Conservation (phyloP, 2,329 filamentous ascomycete species). For the Pseudopithomyces chartarum region DNA sequence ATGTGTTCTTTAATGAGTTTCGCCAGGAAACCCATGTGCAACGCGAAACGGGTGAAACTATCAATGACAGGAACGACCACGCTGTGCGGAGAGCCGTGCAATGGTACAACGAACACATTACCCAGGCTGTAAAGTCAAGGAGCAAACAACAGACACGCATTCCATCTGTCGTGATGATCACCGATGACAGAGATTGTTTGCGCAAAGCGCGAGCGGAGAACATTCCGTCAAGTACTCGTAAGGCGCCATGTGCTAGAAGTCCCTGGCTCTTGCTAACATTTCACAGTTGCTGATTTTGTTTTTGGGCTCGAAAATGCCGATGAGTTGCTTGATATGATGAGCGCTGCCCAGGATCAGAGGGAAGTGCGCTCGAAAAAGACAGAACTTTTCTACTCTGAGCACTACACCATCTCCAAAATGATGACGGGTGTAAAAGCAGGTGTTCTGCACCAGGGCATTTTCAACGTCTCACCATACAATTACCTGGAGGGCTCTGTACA, state of each 20-base stretch:
- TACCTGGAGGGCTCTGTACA: slow-evolving; percentile 93
- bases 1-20: slow-evolving; percentile 99
- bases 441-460: slow-evolving; percentile 89
- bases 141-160: slow-evolving; percentile 58
- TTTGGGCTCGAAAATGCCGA: slow-evolving; percentile 81
- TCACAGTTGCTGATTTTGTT: slow-evolving; percentile 71
- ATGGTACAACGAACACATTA: slow-evolving; percentile 88
- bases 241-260: slow-evolving; percentile 10
- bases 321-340: slow-evolving; percentile 90
- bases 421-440: slow-evolving; percentile 91
- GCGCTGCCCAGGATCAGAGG: slow-evolving; percentile 72
- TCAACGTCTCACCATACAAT: slow-evolving; percentile 97
- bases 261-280: slow-evolving; percentile 14
- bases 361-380: slow-evolving; percentile 68
- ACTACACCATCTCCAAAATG: slow-evolving; percentile 87
- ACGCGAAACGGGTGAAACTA: slow-evolving; percentile 76
- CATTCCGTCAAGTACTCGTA: slow-evolving; percentile 67
- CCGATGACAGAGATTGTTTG: slow-evolving; percentile 87
- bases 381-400: slow-evolving; percentile 84
- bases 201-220: slow-evolving; percentile 78
- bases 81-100: slow-evolving; percentile 83
- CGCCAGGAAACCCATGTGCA: slow-evolving; percentile 86
- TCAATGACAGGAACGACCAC: slow-evolving; percentile 96
- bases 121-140: slow-evolving; percentile 61
- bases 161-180: slow-evolving; percentile 89